These are phyloP conservation scores for Phytopythium litorale DNA, from an alignment of 352 stramenopile species.

Conservation along the genomic window DNA sequence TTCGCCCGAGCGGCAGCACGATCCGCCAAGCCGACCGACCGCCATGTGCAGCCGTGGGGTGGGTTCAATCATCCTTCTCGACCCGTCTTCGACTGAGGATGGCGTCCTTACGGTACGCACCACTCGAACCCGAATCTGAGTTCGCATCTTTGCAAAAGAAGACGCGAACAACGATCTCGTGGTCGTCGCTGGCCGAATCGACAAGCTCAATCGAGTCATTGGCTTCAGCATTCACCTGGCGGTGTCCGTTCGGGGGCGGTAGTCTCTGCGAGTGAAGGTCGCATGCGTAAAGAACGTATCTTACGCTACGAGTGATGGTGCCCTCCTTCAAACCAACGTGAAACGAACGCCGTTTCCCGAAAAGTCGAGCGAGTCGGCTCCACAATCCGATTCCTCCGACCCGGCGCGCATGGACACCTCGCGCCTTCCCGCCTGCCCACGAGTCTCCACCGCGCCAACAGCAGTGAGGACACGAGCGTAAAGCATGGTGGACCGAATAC, in stretches of 20 bases:
- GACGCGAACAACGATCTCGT: conserved; percentile 2
- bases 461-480: background rate
- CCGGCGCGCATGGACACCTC: background rate
- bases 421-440: background rate
- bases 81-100: too few relatives aligned
- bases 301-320: background rate
- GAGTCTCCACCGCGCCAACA: background rate
- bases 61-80: too few relatives aligned
- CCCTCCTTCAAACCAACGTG: background rate
- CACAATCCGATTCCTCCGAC: background rate
- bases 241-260: background rate
- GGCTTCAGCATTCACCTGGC: background rate
- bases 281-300: background rate
- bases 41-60: too few relatives aligned
- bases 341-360: background rate
- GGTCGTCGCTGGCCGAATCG: background rate
- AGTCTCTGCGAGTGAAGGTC: conserved; percentile 4
- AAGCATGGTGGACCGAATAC: conserved; percentile 5
- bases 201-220: too few relatives aligned
- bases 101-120: too few relatives aligned
- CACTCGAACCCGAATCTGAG: background rate
- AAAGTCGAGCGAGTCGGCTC: too few relatives aligned
- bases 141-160: background rate
- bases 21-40: background rate
- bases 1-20: background rate